Percentiles rank a stretch among this genome's conserved stretches.
Evolutionary conservation across 2,329 filamentous ascomycete genomes (phyloP).

Genomic region (Aaosphaeria arxii): DNA sequence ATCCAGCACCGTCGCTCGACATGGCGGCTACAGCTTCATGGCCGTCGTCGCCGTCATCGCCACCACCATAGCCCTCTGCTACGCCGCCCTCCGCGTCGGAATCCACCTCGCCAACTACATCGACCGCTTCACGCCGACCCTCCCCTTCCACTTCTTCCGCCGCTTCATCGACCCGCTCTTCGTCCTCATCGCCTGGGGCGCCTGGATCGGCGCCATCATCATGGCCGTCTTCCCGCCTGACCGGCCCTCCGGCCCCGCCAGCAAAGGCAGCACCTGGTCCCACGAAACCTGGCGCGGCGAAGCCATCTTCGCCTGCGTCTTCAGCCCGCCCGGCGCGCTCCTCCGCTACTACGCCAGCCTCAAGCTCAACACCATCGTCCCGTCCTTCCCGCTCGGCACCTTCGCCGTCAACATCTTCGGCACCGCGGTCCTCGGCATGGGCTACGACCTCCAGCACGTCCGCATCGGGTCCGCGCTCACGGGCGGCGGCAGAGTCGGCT

Average conservation of each 20-base stretch:
- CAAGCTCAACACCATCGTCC: conserved; percentile 64
- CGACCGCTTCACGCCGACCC: conserved; percentile 56
- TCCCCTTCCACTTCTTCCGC: conserved; percentile 58
- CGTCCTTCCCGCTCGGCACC: conserved; percentile 79
- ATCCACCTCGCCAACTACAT: conserved; percentile 69
- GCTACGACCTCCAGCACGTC: conserved; percentile 74
- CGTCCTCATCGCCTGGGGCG: conserved; percentile 65
- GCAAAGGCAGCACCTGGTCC: conserved; percentile 21
- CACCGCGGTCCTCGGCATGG: conserved; percentile 70
- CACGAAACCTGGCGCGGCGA: conserved; percentile 70
- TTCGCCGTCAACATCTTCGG: conserved; percentile 80
- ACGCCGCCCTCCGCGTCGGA: conserved; percentile 68
- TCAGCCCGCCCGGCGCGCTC: conserved; percentile 78
- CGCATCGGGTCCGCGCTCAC: conserved; percentile 48
- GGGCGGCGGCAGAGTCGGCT: conserved; percentile 41
- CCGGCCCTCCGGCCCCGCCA: conserved; percentile 22
- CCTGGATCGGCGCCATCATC: conserved; percentile 75
- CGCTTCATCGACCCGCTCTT: conserved; percentile 61
- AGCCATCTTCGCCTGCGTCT: conserved; percentile 73
- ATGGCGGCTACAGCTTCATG: conserved; percentile 78
- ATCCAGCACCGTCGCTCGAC: conserved; percentile 47
- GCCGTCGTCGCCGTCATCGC: conserved; percentile 75
- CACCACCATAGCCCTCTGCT: conserved; percentile 66
- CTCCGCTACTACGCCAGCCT: conserved; percentile 70
- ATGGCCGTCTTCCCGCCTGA: conserved; percentile 70